Percentiles rank a stretch among this genome's conserved stretches.
These are phyloP conservation scores for Pneumocystis oryctolagi DNA, from an alignment of 1,139 yeast genomes.

Conservation along the genomic window DNA sequence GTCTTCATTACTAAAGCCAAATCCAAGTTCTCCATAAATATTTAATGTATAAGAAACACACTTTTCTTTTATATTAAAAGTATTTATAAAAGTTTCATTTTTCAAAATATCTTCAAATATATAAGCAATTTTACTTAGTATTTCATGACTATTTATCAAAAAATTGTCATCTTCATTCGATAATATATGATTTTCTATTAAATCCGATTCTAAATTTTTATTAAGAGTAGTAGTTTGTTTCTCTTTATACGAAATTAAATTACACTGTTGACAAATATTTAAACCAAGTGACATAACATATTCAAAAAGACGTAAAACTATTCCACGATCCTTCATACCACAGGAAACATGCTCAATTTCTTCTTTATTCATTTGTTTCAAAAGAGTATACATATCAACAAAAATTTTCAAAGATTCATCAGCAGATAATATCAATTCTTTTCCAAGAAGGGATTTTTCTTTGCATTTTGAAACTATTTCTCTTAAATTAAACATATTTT, in stretches of 20 bases:
- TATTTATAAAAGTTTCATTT: neutral
- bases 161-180: neutral
- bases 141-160: conserved; percentile 3
- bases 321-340: neutral
- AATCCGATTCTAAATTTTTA: neutral
- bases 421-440: neutral
- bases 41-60: neutral
- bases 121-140: neutral
- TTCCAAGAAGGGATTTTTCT: neutral
- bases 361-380: neutral
- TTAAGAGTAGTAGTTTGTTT: neutral
- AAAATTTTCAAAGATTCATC: neutral
- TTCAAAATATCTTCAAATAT: neutral
- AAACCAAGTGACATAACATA: neutral
- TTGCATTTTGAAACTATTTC: neutral
- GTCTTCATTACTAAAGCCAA: neutral
- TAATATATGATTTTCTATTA: neutral
- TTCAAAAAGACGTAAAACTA: neutral
- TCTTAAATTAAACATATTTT: neutral
- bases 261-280: neutral
- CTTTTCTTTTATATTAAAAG: neutral
- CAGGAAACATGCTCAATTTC: neutral
- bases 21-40: neutral
- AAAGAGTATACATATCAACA: neutral
- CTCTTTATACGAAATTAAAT: neutral